Evolutionary conservation across 2,329 filamentous ascomycete species (phyloP), one percentile per base, ranked within the genome.

Genomic region (Cladophialophora yegresii): DNA sequence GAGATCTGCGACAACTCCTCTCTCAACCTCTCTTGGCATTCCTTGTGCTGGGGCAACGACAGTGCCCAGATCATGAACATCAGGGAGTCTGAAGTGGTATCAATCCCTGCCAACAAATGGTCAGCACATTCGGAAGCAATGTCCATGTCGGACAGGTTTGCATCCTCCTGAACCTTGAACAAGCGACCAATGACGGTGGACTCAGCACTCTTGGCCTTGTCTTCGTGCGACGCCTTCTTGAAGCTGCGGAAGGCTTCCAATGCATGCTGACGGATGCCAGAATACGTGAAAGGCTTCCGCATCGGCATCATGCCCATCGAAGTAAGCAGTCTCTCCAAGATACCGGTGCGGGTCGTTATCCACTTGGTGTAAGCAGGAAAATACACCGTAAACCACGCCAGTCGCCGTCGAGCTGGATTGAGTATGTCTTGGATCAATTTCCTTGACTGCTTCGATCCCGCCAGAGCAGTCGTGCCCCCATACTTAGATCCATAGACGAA

Each of bases 71-170:
- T 74, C 0, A 81, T 72, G 67, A 82, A 84, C 78, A 83, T 82
- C 4, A 83, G 67, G 0, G 81, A 81, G 60, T 84, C 81, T 47
- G 78, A 79, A 2, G 81, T 83, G 2, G 82, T 84, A 65, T 84
- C 81, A 16, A 83, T 83, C 0, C 81, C 82, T 0, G 82, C 82
- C 0, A 83, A 75, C 4, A 85, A 75, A 64, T 84, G 83, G 62
- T 85, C 83, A 1, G 82, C 81, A 13, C 76, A 79, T 70, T 85
- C 83, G 0, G 82, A 83, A 1, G 83, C 83, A 58, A 83, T 80
- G 33, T 83, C 80, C 26, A 83, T 68, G 40, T 80, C 78, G 8
- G 75, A 71, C 3, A 83, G 66, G 3, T 71, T 71, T 73, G 8
- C 69, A 26, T 8, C 74, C 70, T 20, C 68, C 54, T 16, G 67